phyloP scores from a whole-genome alignment of 306 rosid genomes.

The Hylodesmum podocarpum region DNA sequence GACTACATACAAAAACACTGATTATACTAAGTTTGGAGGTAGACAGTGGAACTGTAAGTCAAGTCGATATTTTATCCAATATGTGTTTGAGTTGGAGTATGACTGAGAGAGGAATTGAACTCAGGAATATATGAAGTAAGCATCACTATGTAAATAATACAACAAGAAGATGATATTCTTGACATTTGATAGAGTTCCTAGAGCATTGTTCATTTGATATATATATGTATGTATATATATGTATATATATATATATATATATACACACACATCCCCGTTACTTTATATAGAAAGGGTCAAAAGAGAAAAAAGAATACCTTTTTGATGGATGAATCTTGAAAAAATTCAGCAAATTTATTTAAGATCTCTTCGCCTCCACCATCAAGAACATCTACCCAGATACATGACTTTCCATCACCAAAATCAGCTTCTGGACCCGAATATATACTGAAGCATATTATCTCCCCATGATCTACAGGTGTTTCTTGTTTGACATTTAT shows the following conservation, averaged over 20 bases:
- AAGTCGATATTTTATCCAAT: neutral
- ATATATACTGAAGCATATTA: slow-evolving; percentile 92
- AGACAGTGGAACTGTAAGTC: neutral
- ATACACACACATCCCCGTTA: too few relatives aligned
- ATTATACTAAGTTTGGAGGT: neutral
- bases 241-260: too few relatives aligned
- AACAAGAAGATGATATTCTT: neutral
- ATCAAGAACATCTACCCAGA: slow-evolving; percentile 99
- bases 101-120: neutral
- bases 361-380: slow-evolving; percentile 85
- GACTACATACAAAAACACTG: neutral
- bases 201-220: neutral
- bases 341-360: slow-evolving; percentile 70
- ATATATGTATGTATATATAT: too few relatives aligned
- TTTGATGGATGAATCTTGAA: slow-evolving; percentile 69
- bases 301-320: slow-evolving; percentile 57
- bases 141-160: neutral
- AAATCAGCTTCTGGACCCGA: slow-evolving; percentile 91
- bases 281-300: slow-evolving; percentile 1
- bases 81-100: neutral
- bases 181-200: neutral
- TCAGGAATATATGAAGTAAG: neutral
- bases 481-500: slow-evolving; percentile 88
- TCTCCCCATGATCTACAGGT: slow-evolving; percentile 95
- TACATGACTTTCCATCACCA: slow-evolving; percentile 89